Base-by-base conservation (phyloP, 345 rosid genomes). In the Arabidopsis arenosa region DNA sequence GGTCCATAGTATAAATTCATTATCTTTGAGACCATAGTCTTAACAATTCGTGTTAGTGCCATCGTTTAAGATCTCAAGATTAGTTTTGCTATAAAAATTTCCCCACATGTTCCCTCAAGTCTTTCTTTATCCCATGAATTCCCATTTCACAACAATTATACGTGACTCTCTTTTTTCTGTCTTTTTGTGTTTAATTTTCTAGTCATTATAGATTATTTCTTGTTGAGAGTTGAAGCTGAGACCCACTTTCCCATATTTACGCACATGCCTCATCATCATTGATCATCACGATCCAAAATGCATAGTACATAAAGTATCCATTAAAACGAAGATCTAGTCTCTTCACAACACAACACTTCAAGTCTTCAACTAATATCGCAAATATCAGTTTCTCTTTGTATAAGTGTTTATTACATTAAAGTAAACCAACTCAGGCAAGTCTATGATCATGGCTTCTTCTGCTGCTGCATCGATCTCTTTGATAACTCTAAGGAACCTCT, bases 371-470 rank as follows among this genome's bases (percentile, higher is more conserved):
- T 7, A 18, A 45, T 23, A 37, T 17, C n/a, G 5, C 30, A 52
- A 53, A 62, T 33, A 33, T 6, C 13, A 75, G 45, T 18, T 58
- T 66, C 57, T 18, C 37, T 72, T 40, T 63, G 63, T 12, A 8
- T 11, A 14, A 47, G 48, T 52, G 48, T 12, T n/a, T 23, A 7
- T 4, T 53, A 53, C 44, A 18, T 21, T 1, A 1, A 63, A 5
- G 41, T 5, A 30, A n/a, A 54, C n/a, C 51, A 53, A 68, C 36
- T 52, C 69, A 75, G 74, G 69, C 72, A 72, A 48, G 63, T 63
- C 62, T 71, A 56, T 10, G 23, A 48, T 33, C 77, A 78, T 78
- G 81, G 81, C 81, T 78, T 58, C 77, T 7, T 66, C 81, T 78
- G 77, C 74, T 59, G 63, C 77, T 9, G 73, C 53, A 30, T 65